Evolutionary conservation across 2,329 filamentous ascomycete genomes (phyloP).

Genomic region (Periconia sp.): DNA sequence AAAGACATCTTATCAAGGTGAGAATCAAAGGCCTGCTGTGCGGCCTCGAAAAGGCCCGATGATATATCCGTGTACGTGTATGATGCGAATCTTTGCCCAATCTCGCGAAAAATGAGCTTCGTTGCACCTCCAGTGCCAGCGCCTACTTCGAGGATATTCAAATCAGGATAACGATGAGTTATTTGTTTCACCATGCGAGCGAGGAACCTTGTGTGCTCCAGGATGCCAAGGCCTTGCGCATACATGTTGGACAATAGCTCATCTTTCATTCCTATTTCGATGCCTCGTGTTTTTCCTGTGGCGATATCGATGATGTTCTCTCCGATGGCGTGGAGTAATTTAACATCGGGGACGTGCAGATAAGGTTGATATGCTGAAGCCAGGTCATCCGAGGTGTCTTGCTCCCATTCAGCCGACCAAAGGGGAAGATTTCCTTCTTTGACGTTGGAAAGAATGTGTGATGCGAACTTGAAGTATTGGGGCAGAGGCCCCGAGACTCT

Average conservation of each 20-base stretch:
- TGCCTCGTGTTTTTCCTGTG: not conserved
- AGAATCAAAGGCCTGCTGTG: not conserved
- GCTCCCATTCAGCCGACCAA: constrained; percentile 1
- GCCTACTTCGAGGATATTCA: constrained; percentile 23
- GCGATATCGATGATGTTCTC: constrained; percentile 3
- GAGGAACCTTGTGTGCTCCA: not conserved
- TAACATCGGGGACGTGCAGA: constrained; percentile 6
- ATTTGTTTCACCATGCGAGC: not conserved
- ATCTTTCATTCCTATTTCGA: constrained; percentile 8
- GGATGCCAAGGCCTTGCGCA: not conserved
- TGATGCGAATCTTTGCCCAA: not conserved
- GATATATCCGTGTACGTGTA: constrained; percentile 29
- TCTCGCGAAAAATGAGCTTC: not conserved
- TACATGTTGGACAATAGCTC: constrained; percentile 12
- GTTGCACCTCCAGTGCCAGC: constrained; percentile 14
- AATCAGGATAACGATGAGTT: constrained; percentile 4
- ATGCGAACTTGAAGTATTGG: not conserved
- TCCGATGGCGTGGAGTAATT: constrained; percentile 8
- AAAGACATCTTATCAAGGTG: constrained; percentile 2
- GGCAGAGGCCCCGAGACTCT: not conserved
- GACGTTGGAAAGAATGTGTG: not conserved
- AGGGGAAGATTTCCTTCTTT: not conserved
- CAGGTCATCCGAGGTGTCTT: constrained; percentile 5
- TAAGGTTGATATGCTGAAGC: not conserved
- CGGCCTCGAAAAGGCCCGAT: constrained; percentile 17